Evolutionary conservation across 2,329 filamentous ascomycete species (phyloP), one percentile per base, ranked within the genome.

Genomic region (Penicillium sumatraense): DNA sequence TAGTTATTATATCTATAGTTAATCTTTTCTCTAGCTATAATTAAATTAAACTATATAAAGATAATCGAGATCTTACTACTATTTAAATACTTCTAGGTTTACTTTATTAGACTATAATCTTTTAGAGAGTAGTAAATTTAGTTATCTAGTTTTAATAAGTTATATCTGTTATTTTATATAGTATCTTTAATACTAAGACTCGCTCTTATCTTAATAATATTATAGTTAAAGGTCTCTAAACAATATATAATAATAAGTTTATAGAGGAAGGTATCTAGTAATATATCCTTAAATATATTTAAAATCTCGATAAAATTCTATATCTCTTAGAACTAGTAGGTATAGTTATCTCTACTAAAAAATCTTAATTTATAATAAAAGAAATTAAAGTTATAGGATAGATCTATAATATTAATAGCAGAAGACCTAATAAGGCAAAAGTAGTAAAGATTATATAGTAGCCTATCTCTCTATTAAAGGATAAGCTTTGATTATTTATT

Each of bases 11-110:
- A 11, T 48, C 33, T 33, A 6, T 48, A 35, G 27, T 48, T 48
- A 36, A 48, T 21, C 45, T 48, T 3, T 48, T 33, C 23, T 48
- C 31, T 35, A 36, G 31, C 20, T 48, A 48, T 48, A 35, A 48
- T 23, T 36, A 48, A 18, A 48, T 48, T 48, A 33, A 13, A 5
- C 11, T 48, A 33, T 18, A 33, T 48, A 18, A 33, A 14, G n/a
- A 21, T 13, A 21, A 48, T 23, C 16, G 27, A 3, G 16, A 48
- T 48, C 21, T 48, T 24, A 48, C 20, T 3, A 13, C 20, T 21
- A 36, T 35, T 48, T 18, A 29, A 16, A 48, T 21, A 4, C 31
- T n/a, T 3, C 16, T 48, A 4, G 16, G 45, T 35, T 18, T 48
- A 23, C 33, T 36, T 16, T 18, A 18, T 11, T 36, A 36, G 9